Evolutionary conservation across 2,329 filamentous ascomycete species (phyloP), one percentile per base, ranked within the genome.

Genomic region (Hymenoscyphus scutula): DNA sequence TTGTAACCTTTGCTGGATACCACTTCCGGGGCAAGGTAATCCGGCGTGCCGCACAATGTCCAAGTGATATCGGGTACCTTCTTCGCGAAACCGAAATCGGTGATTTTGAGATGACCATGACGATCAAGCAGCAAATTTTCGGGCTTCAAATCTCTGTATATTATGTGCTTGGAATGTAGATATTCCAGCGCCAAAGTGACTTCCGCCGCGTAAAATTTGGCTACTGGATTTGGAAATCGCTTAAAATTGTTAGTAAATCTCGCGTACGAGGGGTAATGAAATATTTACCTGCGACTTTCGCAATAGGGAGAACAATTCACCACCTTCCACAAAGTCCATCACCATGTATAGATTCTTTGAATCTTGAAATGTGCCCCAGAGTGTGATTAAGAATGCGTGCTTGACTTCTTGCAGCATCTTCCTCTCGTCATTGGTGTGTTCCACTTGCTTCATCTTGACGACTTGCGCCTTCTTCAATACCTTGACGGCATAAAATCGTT

Each of bases 1-100:
- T 99, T 99, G 82, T 99, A 99, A 59, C 95, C 95, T 79, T 98
- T 98, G 76, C 94, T 97, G 64, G 92, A 93, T n/a, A 99, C 95
- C 15, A 99, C 95, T 78, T 99, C 95, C 0, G 95, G 95, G 0
- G 95, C 95, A 38, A 99, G 85, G 75, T 99, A 99, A 77, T 99
- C 95, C 6, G 95, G 95, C 13, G 95, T 99, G 64, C 95, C 95
- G 75, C 95, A 99, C 51, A 99, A 84, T 29, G 95, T 99, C 95
- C 95, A 99, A 51, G 95, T 99, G 78, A 98, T 98, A 82, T 99
- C 95, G 17, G 93, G 93, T 29, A 99, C 95, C 70, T 93, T 91
- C 81, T 99, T 99, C 57, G 95, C 95, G 74, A 99, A 99, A 2
- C 95, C 95, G 78, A 99, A 99, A 80, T 99, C 94, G 17, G 93